These are phyloP conservation scores for Colletotrichum plurivorum DNA, from an alignment of 2,329 filamentous ascomycete species.

Conservation along the genomic window DNA sequence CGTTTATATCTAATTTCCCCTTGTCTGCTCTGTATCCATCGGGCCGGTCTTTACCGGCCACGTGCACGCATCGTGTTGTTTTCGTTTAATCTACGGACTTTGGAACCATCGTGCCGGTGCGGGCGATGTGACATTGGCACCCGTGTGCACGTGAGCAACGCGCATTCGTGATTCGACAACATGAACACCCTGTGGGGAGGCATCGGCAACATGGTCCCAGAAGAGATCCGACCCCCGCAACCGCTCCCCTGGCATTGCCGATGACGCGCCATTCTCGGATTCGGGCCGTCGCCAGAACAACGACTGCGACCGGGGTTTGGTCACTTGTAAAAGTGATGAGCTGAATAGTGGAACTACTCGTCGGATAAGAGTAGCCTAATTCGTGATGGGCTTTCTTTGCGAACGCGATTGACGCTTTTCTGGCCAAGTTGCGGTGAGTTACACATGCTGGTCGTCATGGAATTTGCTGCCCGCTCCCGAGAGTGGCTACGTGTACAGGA, in stretches of 20 bases:
- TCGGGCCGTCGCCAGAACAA: background rate
- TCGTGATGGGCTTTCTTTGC: too few relatives aligned
- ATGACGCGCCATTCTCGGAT: background rate
- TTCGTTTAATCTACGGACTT: background rate
- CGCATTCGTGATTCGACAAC: conserved; percentile 15
- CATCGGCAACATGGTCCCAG: conserved; percentile 7
- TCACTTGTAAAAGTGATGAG: too few relatives aligned
- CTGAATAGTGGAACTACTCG: too few relatives aligned
- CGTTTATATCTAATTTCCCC: background rate
- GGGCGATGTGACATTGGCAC: conserved; percentile 9
- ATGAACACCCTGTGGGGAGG: conserved; percentile 3
- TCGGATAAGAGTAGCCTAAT: too few relatives aligned
- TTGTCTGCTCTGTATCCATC: background rate
- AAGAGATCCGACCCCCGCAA: conserved; percentile 22
- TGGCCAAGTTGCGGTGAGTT: too few relatives aligned
- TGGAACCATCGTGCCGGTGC: conserved; percentile 3
- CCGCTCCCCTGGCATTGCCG: conserved; percentile 16
- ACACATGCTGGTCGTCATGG: too few relatives aligned
- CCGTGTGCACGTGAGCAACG: conserved; percentile 22
- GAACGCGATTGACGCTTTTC: too few relatives aligned
- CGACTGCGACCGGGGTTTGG: background rate
- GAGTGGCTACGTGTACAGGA: too few relatives aligned
- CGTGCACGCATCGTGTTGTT: conserved; percentile 23
- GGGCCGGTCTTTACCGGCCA: conserved; percentile 20
- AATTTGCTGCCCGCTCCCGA: too few relatives aligned